A percentile compares a stretch with the other conserved stretches of the same genome.
These are phyloP conservation scores for Xenoacremonium recifei DNA, from an alignment of 2,329 filamentous ascomycete species.

Conservation along the genomic window DNA sequence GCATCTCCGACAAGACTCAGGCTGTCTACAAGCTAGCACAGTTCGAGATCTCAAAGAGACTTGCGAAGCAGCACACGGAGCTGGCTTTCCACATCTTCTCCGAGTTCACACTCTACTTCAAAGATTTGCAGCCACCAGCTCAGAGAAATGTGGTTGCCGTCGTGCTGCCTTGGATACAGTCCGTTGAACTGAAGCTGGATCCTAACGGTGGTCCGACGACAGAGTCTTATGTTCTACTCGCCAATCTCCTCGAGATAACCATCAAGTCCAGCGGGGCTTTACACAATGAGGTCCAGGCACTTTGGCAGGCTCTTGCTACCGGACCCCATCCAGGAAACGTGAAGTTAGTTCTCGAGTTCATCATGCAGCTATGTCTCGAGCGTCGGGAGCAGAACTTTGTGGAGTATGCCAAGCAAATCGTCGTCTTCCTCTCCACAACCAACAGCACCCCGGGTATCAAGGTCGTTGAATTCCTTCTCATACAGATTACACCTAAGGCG, in stretches of 20 bases:
- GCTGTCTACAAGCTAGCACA: conserved; percentile 97
- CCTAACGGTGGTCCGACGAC: conserved; percentile 88
- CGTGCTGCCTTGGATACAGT: conserved; percentile 94
- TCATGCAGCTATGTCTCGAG: conserved; percentile 90
- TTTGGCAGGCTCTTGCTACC: conserved; percentile 95
- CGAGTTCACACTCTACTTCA: conserved; percentile 92
- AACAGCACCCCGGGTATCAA: conserved; percentile 73
- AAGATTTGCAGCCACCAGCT: conserved; percentile 74
- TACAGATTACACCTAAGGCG: conserved; percentile 91
- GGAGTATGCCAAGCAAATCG: conserved; percentile 95
- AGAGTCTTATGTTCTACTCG: conserved; percentile 89
- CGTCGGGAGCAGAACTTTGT: conserved; percentile 97
- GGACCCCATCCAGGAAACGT: conserved; percentile 93
- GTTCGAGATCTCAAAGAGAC: conserved; percentile 89
- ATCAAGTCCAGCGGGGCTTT: conserved; percentile 85
- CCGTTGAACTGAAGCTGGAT: conserved; percentile 87
- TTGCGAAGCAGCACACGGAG: conserved; percentile 85
- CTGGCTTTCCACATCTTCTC: conserved; percentile 93
- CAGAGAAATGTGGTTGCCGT: conserved; percentile 94
- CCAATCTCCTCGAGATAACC: conserved; percentile 94
- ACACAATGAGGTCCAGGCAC: conserved; percentile 94
- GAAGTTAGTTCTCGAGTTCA: conserved; percentile 90
- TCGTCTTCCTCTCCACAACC: conserved; percentile 90
- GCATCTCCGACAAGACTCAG: conserved; percentile 96
- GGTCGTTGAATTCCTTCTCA: conserved; percentile 88